phyloP scores from a whole-genome alignment of 2,329 filamentous ascomycete species.

The Esteya vermicola region DNA sequence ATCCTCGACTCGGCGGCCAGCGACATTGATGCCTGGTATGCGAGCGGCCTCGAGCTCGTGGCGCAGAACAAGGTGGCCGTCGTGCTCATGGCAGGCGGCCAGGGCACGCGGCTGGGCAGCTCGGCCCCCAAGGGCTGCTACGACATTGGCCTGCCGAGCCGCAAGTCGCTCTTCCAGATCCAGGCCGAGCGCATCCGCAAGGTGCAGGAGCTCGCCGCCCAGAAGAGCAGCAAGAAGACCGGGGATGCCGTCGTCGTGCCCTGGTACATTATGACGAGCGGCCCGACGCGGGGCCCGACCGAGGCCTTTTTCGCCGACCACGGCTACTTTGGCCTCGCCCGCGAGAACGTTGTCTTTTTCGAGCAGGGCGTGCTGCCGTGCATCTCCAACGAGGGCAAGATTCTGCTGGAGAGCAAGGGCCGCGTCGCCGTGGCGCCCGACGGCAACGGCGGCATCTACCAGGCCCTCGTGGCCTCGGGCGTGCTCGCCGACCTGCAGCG shows the following conservation, averaged over 20 bases:
- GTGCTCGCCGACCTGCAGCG: constrained; percentile 78
- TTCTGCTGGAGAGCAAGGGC: constrained; percentile 78
- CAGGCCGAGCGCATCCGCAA: constrained; percentile 89
- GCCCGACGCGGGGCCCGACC: constrained; percentile 82
- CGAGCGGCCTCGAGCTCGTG: constrained; percentile 66
- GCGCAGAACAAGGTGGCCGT: constrained; percentile 66
- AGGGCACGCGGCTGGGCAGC: constrained; percentile 88
- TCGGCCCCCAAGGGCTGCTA: constrained; percentile 95
- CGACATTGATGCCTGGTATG: constrained; percentile 75
- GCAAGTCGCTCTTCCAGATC: constrained; percentile 94
- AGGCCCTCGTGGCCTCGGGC: constrained; percentile 67
- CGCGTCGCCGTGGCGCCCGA: constrained; percentile 92
- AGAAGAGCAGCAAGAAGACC: constrained; percentile 33
- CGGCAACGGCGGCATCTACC: constrained; percentile 93
- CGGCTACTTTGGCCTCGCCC: constrained; percentile 76
- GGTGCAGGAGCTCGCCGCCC: constrained; percentile 65
- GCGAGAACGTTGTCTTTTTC: constrained; percentile 81
- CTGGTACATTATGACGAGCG: constrained; percentile 99
- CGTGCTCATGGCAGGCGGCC: constrained; percentile 92
- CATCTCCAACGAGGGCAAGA: constrained; percentile 96
- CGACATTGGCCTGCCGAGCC: constrained; percentile 83
- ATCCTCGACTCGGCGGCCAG: constrained; percentile 75
- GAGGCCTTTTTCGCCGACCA: constrained; percentile 84
- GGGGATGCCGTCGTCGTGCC: constrained; percentile 57
- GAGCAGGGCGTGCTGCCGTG: constrained; percentile 95